Percentiles rank a stretch among this genome's conserved stretches.
Conservation (phyloP, 1,284 basidiomycete species). For the Cystobasidium sp. region DNA sequence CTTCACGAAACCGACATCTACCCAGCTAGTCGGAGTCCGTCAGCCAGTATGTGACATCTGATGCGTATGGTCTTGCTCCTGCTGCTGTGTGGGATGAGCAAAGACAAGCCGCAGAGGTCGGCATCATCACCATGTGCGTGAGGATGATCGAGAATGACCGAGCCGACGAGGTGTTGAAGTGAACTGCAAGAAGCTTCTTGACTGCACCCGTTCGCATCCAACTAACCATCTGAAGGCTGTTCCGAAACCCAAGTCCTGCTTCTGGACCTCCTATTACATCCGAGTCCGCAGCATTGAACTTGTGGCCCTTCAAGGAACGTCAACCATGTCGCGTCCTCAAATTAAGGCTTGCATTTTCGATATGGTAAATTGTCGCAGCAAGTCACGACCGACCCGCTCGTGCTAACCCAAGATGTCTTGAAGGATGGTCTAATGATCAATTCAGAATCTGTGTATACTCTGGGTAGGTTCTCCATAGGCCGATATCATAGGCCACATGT, state of each 20-base stretch:
- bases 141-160: conserved; percentile 6
- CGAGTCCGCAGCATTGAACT: too few relatives aligned
- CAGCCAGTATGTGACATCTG: too few relatives aligned
- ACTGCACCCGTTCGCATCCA: too few relatives aligned
- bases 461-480: background rate
- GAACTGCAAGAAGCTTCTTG: too few relatives aligned
- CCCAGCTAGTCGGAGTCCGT: too few relatives aligned
- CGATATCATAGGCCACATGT: background rate
- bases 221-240: too few relatives aligned
- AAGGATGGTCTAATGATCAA: conserved; percentile 44
- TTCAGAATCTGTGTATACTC: conserved; percentile 39
- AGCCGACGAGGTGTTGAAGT: too few relatives aligned
- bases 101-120: background rate
- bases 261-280: too few relatives aligned
- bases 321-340: conserved; percentile 17
- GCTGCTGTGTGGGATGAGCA: background rate
- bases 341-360: conserved; percentile 45
- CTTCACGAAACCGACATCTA: too few relatives aligned
- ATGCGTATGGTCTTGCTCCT: too few relatives aligned
- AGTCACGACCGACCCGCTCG: background rate
- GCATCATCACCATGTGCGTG: background rate
- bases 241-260: too few relatives aligned
- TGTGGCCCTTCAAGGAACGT: background rate
- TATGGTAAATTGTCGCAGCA: conserved; percentile 12
- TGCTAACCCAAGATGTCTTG: background rate